These are phyloP conservation scores for Entelexis paramagnoliae DNA, from an alignment of 1,139 yeast species.

Conservation along the genomic window DNA sequence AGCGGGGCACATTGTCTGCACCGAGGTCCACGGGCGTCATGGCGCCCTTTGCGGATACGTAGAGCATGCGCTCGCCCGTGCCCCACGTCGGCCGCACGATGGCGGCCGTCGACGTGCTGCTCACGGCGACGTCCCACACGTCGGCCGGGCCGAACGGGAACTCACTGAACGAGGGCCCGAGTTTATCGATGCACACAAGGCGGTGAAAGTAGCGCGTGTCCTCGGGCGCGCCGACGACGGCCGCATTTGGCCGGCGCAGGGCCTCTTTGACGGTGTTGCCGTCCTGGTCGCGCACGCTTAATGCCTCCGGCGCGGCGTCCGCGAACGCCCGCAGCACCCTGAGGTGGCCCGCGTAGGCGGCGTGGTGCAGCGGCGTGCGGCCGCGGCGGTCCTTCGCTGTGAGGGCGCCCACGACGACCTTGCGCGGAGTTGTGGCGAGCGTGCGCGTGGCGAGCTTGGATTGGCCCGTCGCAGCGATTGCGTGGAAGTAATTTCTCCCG, in stretches of 20 bases:
- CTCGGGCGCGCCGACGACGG: conserved; percentile 10
- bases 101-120: conserved; percentile 11
- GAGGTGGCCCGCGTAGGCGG: conserved; percentile 22
- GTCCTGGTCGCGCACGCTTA: conserved; percentile 14
- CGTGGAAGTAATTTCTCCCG: conserved; percentile 23
- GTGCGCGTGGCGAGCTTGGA: conserved; percentile 12
- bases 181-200: conserved; percentile 12
- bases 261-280: conserved; percentile 19
- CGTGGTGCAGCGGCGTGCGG: conserved; percentile 24
- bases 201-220: conserved; percentile 7
- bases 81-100: conserved; percentile 12
- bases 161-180: conserved; percentile 1
- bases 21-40: conserved; percentile 8
- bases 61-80: conserved; percentile 4
- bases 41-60: background rate
- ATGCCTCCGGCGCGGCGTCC: conserved; percentile 22
- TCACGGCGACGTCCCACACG: conserved; percentile 18
- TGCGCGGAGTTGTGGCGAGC: conserved; percentile 15
- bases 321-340: conserved; percentile 16
- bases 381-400: conserved; percentile 20
- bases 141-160: conserved; percentile 14
- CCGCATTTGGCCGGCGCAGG: conserved; percentile 15
- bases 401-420: conserved; percentile 14
- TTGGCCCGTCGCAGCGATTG: conserved; percentile 22
- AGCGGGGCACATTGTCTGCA: conserved; percentile 1